These are phyloP conservation scores for Turnera subulata DNA, from an alignment of 345 rosid genomes.

Conservation along the genomic window DNA sequence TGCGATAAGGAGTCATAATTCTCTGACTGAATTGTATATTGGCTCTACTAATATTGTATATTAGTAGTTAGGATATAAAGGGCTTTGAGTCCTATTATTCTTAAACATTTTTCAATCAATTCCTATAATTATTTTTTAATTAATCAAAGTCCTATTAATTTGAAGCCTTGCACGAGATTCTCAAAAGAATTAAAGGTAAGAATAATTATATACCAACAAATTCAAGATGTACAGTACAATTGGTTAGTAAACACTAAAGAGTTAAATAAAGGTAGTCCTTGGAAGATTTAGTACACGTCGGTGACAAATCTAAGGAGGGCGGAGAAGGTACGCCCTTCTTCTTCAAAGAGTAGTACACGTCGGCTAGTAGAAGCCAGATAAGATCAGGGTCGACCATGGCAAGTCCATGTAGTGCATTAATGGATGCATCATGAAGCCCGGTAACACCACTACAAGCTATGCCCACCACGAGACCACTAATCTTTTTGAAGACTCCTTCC, in stretches of 20 bases:
- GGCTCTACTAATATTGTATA: too few species aligned
- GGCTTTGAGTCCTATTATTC: too few species aligned
- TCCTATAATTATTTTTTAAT: too few species aligned
- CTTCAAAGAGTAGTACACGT: conserved; percentile 65
- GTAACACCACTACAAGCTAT: conserved; percentile 72
- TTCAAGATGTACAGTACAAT: conserved; percentile 15
- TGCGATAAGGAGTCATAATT: too few species aligned
- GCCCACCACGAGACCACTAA: conserved; percentile 78
- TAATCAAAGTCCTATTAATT: too few species aligned
- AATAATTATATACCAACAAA: neutral
- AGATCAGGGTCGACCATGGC: conserved; percentile 83
- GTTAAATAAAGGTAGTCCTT: conserved; percentile 50
- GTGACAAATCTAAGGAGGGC: conserved; percentile 49
- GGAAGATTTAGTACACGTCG: conserved; percentile 32
- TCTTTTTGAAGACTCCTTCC: conserved; percentile 70
- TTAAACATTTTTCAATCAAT: too few species aligned
- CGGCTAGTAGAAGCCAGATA: conserved; percentile 84
- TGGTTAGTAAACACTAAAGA: conserved; percentile 36
- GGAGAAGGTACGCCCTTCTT: conserved; percentile 47
- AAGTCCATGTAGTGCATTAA: conserved; percentile 69
- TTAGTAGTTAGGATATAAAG: too few species aligned
- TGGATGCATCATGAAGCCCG: conserved; percentile 59
- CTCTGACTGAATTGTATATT: too few species aligned
- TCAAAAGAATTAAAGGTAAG: neutral
- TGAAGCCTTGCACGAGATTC: neutral